phyloP scores from a whole-genome alignment of 2,329 filamentous ascomycete species.

The Ophiostoma himal-ulmi region DNA sequence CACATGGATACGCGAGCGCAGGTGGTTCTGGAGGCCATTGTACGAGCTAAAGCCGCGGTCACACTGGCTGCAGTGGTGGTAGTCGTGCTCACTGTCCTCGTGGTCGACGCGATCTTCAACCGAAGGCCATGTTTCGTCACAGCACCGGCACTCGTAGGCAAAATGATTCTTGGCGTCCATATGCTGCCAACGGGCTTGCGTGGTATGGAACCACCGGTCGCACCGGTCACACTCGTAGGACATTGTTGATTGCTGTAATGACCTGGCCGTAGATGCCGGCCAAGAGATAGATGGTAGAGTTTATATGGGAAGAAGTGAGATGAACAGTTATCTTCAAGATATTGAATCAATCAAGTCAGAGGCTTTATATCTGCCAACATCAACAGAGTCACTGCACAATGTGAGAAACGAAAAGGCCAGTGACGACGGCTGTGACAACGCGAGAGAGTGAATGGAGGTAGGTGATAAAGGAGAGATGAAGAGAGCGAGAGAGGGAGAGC shows the following conservation, averaged over 20 bases:
- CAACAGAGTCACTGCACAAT: neutral
- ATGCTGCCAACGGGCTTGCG: constrained; percentile 7
- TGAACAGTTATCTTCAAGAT: too few relatives aligned
- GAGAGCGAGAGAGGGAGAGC: neutral
- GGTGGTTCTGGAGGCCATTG: constrained; percentile 1
- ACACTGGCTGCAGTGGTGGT: neutral
- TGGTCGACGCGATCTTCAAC: neutral
- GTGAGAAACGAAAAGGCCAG: neutral
- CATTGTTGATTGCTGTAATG: neutral
- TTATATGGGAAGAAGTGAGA: neutral
- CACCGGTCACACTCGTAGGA: constrained; percentile 4
- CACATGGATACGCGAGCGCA: constrained; percentile 44
- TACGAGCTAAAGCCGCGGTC: constrained; percentile 9
- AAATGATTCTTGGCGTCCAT: constrained; percentile 20
- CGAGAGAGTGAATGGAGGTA: neutral
- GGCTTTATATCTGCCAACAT: neutral
- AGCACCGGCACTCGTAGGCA: constrained; percentile 15
- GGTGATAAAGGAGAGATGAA: neutral
- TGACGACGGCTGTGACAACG: neutral
- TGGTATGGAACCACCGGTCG: neutral
- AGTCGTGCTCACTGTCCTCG: constrained; percentile 1
- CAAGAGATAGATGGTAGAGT: neutral
- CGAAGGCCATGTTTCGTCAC: constrained; percentile 17
- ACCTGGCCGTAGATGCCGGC: too few relatives aligned
- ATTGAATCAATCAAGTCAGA: too few relatives aligned